Base-by-base conservation (phyloP, 257 asterid species). In the Solanum chilense region DNA sequence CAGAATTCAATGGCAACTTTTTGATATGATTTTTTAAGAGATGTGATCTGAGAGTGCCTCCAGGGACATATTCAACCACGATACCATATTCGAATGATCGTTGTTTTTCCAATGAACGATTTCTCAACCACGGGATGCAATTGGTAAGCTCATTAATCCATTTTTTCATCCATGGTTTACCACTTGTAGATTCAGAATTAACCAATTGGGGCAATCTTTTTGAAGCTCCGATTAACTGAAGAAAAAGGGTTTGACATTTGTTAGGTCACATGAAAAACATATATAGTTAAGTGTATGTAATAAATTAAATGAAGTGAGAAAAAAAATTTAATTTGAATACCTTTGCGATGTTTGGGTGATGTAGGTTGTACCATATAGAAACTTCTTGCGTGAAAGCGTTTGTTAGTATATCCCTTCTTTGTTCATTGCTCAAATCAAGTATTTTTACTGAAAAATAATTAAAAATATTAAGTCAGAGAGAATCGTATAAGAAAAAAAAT, bases 201-300 rank as follows among this genome's bases (percentile, higher is more conserved):
- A 80, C 5, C 23, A 52, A 16, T 45, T 83, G 66, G 12, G 86
- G 52, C n/a, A 78, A 42, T 12, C 52, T 49, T 16, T 74, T 49
- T 44, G 77, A 82, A 20, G 90, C 89, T 45, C 88, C 89, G 20
- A 86, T 88, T 78, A 89, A 69, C 84, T 84, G 84, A 35, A 87
- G 49, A 84, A 74, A 52, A 56, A 7, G 11, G 47, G 23, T 56
- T 64, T 69, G 52, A 71, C 12, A 44, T 31, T 44, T 71, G 42
- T 44, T 69, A 41, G 44, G 33, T 49, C 68, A 21, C 13, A 58
- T 18, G 11, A 56, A 56, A 56, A 18, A 56, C n/a, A 56, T 56
- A 56, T 20, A 18, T 56, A 16, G 20, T 16, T 52, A 52, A 52
- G 21, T 58, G 25, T 58, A 58, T 20, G n/a, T 23, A 58, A 23